Evolutionary conservation across 345 rosid species (phyloP).

Genomic region (Viola odorata): DNA sequence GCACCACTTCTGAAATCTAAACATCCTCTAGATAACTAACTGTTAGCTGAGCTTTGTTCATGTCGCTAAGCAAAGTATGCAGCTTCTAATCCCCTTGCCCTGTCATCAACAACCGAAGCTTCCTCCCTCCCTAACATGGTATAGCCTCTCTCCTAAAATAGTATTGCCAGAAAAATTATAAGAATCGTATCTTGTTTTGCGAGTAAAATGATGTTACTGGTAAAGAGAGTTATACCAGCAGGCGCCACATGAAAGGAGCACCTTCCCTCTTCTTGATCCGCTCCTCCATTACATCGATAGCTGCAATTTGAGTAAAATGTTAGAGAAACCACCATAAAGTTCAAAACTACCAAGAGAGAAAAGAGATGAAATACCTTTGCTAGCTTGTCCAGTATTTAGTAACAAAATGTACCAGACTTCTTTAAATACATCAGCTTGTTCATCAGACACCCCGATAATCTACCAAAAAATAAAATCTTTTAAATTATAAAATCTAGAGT

Average conservation of each 20-base stretch:
- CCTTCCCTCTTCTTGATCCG: conserved; percentile 61
- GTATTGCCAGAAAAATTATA: too few relatives aligned
- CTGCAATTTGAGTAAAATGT: conserved; percentile 27
- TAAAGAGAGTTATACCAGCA: conserved; percentile 48
- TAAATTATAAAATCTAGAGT: too few relatives aligned
- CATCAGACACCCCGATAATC: conserved; percentile 86
- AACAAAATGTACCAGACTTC: conserved; percentile 74
- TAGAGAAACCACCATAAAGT: conserved; percentile 2
- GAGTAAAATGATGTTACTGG: background rate
- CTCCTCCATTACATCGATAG: conserved; percentile 48
- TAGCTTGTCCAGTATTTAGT: conserved; percentile 52
- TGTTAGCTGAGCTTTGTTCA: background rate
- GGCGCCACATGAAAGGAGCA: conserved; percentile 71
- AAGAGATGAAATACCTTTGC: conserved; percentile 39
- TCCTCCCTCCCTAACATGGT: conserved; percentile 39
- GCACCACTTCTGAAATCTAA: too few relatives aligned
- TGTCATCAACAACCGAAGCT: conserved; percentile 41
- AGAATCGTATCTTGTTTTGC: too few relatives aligned
- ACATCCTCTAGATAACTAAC: too few relatives aligned
- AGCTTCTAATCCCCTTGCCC: conserved; percentile 52
- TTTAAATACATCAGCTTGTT: conserved; percentile 83
- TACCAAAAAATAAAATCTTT: too few relatives aligned
- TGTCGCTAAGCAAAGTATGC: conserved; percentile 38
- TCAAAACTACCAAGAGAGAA: background rate
- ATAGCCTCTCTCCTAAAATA: conserved; percentile 63